phyloP scores from a whole-genome alignment of 148 eudicot genomes.

The Silene latifolia region DNA sequence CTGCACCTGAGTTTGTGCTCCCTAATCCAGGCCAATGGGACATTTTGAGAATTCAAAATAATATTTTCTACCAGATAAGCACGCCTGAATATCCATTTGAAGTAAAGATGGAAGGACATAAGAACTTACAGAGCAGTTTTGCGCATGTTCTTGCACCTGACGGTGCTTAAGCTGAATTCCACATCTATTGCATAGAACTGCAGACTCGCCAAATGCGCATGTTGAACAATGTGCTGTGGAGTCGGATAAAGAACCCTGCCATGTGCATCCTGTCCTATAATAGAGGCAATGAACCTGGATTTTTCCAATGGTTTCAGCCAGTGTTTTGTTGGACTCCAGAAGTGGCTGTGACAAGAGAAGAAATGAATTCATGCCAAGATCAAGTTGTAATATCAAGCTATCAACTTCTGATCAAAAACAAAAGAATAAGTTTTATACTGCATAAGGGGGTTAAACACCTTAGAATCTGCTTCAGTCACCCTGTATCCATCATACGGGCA shows the following conservation, averaged over 20 bases:
- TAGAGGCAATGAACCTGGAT: slow-evolving; percentile 80
- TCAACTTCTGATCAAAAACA: slow-evolving; percentile 6
- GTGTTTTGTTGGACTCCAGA: slow-evolving; percentile 57
- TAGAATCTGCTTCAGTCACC: slow-evolving; percentile 85
- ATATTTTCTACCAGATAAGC: background rate
- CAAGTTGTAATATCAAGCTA: background rate
- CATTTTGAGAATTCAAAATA: background rate
- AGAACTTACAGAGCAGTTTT: slow-evolving; percentile 66
- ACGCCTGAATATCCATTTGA: background rate
- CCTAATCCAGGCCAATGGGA: slow-evolving; percentile 34
- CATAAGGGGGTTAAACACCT: slow-evolving; percentile 38
- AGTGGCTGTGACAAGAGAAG: slow-evolving; percentile 54
- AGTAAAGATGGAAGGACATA: background rate
- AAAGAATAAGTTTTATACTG: background rate
- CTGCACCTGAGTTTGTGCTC: slow-evolving; percentile 51
- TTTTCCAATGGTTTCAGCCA: slow-evolving; percentile 80
- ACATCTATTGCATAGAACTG: slow-evolving; percentile 85
- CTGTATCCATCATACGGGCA: slow-evolving; percentile 94
- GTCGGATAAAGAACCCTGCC: slow-evolving; percentile 85
- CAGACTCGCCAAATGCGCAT: slow-evolving; percentile 88
- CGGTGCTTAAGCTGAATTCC: slow-evolving; percentile 87
- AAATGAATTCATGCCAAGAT: slow-evolving; percentile 18
- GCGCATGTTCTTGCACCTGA: slow-evolving; percentile 93
- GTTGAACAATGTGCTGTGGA: slow-evolving; percentile 65
- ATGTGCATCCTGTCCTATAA: slow-evolving; percentile 85